Conservation (phyloP, 2,329 filamentous ascomycete genomes). For the Epicoccum nigrum region DNA sequence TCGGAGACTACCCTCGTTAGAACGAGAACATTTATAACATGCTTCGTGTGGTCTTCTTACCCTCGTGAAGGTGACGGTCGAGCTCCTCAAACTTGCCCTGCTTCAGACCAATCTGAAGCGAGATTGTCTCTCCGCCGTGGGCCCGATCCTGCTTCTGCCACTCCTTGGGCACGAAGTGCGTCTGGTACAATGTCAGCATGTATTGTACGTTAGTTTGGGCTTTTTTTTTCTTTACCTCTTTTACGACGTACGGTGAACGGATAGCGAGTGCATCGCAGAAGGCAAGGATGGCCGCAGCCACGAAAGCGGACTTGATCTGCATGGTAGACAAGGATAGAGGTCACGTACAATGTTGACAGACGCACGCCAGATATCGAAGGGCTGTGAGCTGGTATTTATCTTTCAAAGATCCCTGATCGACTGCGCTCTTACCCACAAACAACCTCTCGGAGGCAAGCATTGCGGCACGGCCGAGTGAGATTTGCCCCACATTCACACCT, state of each 20-base stretch:
- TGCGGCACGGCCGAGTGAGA: constrained; percentile 3
- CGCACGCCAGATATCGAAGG: constrained; percentile 4
- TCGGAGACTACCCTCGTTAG: constrained; percentile 28
- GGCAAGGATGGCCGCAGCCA: constrained; percentile 38
- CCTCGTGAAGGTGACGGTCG: constrained; percentile 61
- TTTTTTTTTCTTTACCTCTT: too few species aligned
- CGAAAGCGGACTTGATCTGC: constrained; percentile 28
- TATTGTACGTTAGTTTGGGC: too few species aligned
- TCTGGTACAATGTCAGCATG: too few species aligned
- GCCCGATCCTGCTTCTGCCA: constrained; percentile 59
- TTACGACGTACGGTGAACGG: constrained; percentile 57
- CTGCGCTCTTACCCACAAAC: neutral
- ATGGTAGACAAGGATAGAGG: constrained; percentile 21
- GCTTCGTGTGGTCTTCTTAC: constrained; percentile 33
- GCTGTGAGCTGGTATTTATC: constrained; percentile 10
- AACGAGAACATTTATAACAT: neutral
- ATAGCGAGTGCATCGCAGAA: constrained; percentile 43
- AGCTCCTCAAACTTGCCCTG: constrained; percentile 62
- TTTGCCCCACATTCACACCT: constrained; percentile 15
- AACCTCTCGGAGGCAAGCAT: neutral
- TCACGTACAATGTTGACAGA: constrained; percentile 12
- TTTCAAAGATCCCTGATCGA: neutral
- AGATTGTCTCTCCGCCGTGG: constrained; percentile 56
- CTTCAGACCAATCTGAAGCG: constrained; percentile 65
- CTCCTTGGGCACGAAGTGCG: constrained; percentile 57